Base-by-base conservation (phyloP, 2,329 filamentous ascomycete species). In the Akanthomyces lecanii region DNA sequence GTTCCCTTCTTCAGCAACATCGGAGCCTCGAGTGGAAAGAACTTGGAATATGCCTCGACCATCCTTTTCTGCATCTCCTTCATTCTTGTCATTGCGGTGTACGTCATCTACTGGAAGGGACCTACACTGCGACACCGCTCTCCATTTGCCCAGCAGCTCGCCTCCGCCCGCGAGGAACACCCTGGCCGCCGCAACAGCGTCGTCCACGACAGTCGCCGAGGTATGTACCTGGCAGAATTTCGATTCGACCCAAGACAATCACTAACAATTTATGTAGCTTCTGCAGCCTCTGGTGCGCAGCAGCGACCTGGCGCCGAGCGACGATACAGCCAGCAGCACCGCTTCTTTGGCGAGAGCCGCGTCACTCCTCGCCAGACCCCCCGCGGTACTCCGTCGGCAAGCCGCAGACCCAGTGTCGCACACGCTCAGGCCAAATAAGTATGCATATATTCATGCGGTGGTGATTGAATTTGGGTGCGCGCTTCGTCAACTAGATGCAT, bases 21-120 rank as follows among this genome's bases (percentile, higher is more conserved):
- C 21, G 76, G 76, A 33, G 78, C 67, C 1, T 71, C 67, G 4
- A 72, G 80, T 28, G 77, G 78, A 18, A 78, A 80, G 66, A 80
- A 83, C 53, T 74, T 89, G 2, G 80, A 85, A 66, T 82, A 85
- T 63, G 85, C 86, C 0, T 84, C 80, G 4, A 89, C 85, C 0
- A 88, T 90, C 54, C 81, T 90, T 0, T 85, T 84, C 69, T 81
- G 77, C 67, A 85, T 90, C 58, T 82, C 87, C 0, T 78, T 85
- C 56, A 66, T 87, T 0, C 79, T 90, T 1, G 86, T 89, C 7
- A 67, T 81, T 21, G 84, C 85, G 0, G 85, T 90, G 6, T 89
- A 89, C 65, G 77, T 85, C 53, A 86, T 90, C 65, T 90, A 89
- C 77, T 86, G 80, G 78, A 83, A 84, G 62, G 88, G 88, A 0